Base-by-base conservation (phyloP, 1,284 basidiomycete genomes). In the Anthracocystis panici-leucophaei region DNA sequence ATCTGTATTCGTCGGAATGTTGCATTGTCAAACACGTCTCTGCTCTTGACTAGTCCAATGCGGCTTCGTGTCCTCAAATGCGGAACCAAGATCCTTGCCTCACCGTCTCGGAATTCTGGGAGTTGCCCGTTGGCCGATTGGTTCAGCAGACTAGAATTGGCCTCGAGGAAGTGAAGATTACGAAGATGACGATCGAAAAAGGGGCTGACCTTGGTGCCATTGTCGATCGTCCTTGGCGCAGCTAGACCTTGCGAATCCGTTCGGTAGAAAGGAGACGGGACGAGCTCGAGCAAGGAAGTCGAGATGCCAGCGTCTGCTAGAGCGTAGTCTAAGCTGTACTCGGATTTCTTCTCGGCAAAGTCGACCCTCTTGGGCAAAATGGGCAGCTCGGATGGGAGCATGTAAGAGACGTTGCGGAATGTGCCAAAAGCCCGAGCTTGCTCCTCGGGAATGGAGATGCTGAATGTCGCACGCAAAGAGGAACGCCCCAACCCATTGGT, bases 381-480 rank as follows among this genome's bases (percentile, higher is more conserved):
- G n/a, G 57, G 52, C 4, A 14, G 2, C 5, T 21, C 33, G 18
- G 29, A 18, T 5, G 48, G 8, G 23, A 59, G 46, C 42, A 60
- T 50, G 52, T 45, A 44, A 3, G 57, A 50, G 9, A 46, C 45
- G 11, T 60, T 66, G 51, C 31, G 27, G 29, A 65, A 58, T 7
- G 44, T 20, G 50, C 62, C 62, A 14, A 48, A 21, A 5, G 25
- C 7, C 38, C 31, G 10, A 2, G 46, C 27, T 21, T 51, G 33
- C 11, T 66, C 31, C 2, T 66, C 35, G 8, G 57, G 64, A 12
- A 66, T 21, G 11, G 33, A 53, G 12, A 66, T 42, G 38, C 64
- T 66, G 53, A 66, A 66, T 0, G 57, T 66, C 3, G 64, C 64
- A 5, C 64, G 46, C 12, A 66, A 45, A 18, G 64, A 66, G 23